Evolutionary conservation across 164 flowering plant genomes (phyloP).

Genomic region (Nymphaea colorata): DNA sequence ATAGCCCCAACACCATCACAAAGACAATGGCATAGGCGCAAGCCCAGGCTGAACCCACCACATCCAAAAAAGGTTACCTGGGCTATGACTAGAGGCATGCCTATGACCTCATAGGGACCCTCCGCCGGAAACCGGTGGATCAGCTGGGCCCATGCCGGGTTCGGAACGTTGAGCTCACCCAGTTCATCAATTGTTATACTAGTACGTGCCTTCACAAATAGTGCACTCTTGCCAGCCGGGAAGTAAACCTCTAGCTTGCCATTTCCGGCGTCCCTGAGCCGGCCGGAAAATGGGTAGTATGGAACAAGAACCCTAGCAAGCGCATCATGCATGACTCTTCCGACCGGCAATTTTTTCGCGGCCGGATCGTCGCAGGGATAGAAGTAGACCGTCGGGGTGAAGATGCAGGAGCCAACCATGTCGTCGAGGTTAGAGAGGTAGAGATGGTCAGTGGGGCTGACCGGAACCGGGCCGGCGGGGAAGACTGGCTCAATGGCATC

Average conservation of each 20-base stretch:
- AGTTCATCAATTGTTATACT: constrained; percentile 32
- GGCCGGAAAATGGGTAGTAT: constrained; percentile 25
- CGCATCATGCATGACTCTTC: constrained; percentile 26
- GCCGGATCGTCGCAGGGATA: constrained; percentile 13
- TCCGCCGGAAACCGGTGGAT: constrained; percentile 48
- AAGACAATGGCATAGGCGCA: constrained; percentile 73
- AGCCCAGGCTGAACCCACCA: constrained; percentile 80
- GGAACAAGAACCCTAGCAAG: not conserved
- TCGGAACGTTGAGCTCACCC: constrained; percentile 60
- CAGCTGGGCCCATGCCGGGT: constrained; percentile 66
- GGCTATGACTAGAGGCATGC: constrained; percentile 74
- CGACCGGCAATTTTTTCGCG: constrained; percentile 4
- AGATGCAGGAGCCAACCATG: constrained; percentile 65
- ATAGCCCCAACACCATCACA: constrained; percentile 94
- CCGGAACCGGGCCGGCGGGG: constrained; percentile 45
- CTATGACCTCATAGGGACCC: constrained; percentile 47
- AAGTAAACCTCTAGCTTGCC: constrained; percentile 74
- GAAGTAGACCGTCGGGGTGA: constrained; percentile 79
- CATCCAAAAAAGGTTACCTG: constrained; percentile 68
- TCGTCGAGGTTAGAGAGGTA: constrained; percentile 89
- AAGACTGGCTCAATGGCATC: constrained; percentile 20
- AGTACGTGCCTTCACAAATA: constrained; percentile 52
- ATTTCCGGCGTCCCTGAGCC: constrained; percentile 46
- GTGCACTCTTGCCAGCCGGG: constrained; percentile 49
- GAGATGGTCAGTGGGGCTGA: constrained; percentile 13